Percentiles rank a stretch among this genome's conserved stretches.
These are phyloP conservation scores for Diospyros kaki DNA, from an alignment of 148 eudicot genomes.

Conservation along the genomic window DNA sequence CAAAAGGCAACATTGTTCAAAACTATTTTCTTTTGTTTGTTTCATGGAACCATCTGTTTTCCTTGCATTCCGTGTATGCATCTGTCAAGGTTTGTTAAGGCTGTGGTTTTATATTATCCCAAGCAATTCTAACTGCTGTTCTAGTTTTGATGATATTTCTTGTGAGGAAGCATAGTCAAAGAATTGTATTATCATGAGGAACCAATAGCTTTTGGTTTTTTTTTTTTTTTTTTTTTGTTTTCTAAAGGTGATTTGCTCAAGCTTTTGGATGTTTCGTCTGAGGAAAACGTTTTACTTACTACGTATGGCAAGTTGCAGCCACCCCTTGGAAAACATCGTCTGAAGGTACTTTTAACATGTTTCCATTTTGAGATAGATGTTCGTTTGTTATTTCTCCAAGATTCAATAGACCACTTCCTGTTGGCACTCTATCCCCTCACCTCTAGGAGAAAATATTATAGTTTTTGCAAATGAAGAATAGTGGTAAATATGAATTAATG, in stretches of 20 bases:
- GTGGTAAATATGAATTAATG: neutral
- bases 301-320: constrained; percentile 96
- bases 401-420: neutral
- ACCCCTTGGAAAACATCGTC: constrained; percentile 90
- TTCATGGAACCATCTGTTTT: no score
- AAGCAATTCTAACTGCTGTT: neutral
- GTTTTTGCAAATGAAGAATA: neutral
- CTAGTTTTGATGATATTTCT: neutral
- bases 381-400: neutral
- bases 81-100: no score
- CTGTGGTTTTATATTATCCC: no score
- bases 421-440: neutral
- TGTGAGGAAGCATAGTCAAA: neutral
- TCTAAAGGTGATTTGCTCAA: constrained; percentile 64
- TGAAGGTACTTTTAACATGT: constrained; percentile 53
- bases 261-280: constrained; percentile 68
- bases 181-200: neutral
- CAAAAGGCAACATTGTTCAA: no score
- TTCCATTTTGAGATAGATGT: neutral
- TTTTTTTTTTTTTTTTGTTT: neutral
- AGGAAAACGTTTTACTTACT: constrained; percentile 58
- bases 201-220: neutral
- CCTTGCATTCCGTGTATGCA: no score
- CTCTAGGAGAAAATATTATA: neutral
- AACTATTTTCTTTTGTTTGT: no score